Base-by-base conservation (phyloP, 164 flowering plant species). In the Sedum album region DNA sequence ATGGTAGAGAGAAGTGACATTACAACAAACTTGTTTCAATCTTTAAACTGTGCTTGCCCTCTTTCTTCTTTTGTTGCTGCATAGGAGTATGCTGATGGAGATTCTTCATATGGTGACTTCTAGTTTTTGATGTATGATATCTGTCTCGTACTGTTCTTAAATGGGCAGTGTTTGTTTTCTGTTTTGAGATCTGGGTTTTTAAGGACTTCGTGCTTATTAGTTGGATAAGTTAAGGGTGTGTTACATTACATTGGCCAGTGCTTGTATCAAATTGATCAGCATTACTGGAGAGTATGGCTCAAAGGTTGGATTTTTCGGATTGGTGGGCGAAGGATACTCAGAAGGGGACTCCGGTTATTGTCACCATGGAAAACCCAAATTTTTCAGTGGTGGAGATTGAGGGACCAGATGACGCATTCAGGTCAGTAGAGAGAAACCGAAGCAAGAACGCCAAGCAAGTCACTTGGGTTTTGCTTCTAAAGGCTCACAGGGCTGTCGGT, bases 311-410 rank as follows among this genome's bases (percentile, higher is more conserved):
- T 73, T 82, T 84, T 69, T 81, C 88, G 0, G 74, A 76, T 31
- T 81, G 80, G 85, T 84, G 85, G 84, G 73, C 69, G 6, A 84
- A 85, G 75, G 90, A 83, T 8, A 74, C 66, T 9, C 60, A 77
- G 66, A 83, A 77, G 68, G 90, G 93, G 46, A 84, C 87, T 14
- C 89, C 93, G 7, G 93, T 88, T 49, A 84, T 87, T 9, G 95
- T 89, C 70, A 89, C 79, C 42, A 89, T 89, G 95, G 91, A 89
- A 85, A 89, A 86, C 66, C 88, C 91, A 46, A 89, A 85, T 69
- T 83, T 77, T 79, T 85, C 91, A 4, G 79, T 87, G 9, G 81
- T 89, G 11, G 90, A 89, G 73, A 81, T 89, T 64, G 81, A 89
- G 30, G 86, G 84, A 26, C 91, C 91, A 6, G 90, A 84, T 65